Evolutionary conservation across 2,329 filamentous ascomycete genomes (phyloP).

Genomic region (Pseudogymnoascus sp.): DNA sequence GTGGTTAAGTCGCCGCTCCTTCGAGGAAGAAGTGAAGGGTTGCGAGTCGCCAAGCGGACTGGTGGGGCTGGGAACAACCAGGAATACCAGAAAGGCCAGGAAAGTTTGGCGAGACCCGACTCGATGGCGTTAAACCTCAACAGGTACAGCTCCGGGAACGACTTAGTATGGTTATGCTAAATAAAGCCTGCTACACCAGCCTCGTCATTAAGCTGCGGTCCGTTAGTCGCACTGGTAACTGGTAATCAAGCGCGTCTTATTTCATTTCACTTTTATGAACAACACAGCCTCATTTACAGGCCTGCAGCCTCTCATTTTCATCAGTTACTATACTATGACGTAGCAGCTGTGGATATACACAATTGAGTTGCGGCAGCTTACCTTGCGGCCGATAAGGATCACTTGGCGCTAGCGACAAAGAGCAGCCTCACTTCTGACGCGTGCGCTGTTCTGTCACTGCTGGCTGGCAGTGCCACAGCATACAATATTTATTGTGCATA

Average conservation of each 20-base stretch:
- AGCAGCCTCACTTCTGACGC: not conserved
- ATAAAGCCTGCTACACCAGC: not conserved
- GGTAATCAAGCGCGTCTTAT: not conserved
- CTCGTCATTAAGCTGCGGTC: conserved; percentile 2
- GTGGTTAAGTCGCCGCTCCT: conserved; percentile 4
- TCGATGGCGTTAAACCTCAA: conserved; percentile 4
- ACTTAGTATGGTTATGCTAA: not conserved
- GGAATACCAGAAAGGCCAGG: not conserved
- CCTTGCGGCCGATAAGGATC: not conserved
- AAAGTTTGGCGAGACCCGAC: conserved; percentile 3
- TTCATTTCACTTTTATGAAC: not conserved
- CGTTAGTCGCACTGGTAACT: not conserved
- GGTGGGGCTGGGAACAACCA: conserved; percentile 4
- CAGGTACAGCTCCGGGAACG: conserved; percentile 2
- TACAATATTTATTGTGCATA: not conserved
- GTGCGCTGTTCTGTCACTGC: not conserved
- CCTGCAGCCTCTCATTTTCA: not conserved
- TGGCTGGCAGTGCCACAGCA: not conserved
- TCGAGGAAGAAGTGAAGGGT: conserved; percentile 2
- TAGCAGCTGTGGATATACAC: not conserved
- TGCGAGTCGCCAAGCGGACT: not conserved
- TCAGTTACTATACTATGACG: not conserved
- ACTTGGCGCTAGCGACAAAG: not conserved
- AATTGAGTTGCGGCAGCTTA: not conserved
- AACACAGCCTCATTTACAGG: not conserved